These are phyloP conservation scores for Fusarium beomiforme DNA, from an alignment of 2,329 filamentous ascomycete genomes.

Conservation along the genomic window DNA sequence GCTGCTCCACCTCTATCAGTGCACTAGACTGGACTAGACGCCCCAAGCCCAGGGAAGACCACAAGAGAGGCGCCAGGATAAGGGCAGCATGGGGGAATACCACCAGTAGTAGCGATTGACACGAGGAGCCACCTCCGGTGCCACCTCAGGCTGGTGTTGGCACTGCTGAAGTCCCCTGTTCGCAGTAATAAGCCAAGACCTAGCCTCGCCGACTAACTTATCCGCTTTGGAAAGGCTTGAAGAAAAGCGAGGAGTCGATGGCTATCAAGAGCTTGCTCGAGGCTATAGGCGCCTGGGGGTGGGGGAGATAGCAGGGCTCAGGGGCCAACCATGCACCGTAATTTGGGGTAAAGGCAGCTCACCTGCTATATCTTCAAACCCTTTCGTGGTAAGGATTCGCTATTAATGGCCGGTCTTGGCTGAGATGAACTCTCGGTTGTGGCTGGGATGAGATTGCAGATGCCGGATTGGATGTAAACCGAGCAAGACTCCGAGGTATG, in stretches of 20 bases:
- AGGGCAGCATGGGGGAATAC: slow-evolving; percentile 18
- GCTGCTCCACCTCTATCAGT: slow-evolving; percentile 36
- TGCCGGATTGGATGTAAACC: slow-evolving; percentile 13
- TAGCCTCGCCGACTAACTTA: slow-evolving; percentile 32
- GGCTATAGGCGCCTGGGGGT: slow-evolving; percentile 31
- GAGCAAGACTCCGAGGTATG: background rate
- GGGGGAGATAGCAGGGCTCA: slow-evolving; percentile 27
- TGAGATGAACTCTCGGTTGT: slow-evolving; percentile 27
- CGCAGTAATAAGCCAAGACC: slow-evolving; percentile 34
- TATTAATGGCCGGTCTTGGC: slow-evolving; percentile 8
- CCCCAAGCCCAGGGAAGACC: slow-evolving; percentile 12
- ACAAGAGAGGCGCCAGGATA: slow-evolving; percentile 35
- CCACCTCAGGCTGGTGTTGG: slow-evolving; percentile 25
- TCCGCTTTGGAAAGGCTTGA: slow-evolving; percentile 8
- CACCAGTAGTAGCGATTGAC: slow-evolving; percentile 23
- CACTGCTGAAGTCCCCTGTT: slow-evolving; percentile 27
- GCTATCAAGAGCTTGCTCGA: slow-evolving; percentile 5
- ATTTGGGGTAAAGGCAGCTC: slow-evolving; percentile 26
- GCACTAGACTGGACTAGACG: slow-evolving; percentile 30
- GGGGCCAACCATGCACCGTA: slow-evolving; percentile 28
- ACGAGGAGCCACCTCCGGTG: slow-evolving; percentile 29
- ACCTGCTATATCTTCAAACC: slow-evolving; percentile 18
- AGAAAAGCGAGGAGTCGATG: slow-evolving; percentile 12
- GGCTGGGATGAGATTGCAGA: slow-evolving; percentile 29
- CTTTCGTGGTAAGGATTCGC: slow-evolving; percentile 24